A percentile compares a stretch with the other conserved stretches of the same genome.
These are phyloP conservation scores for Aurantiochytrium sp. DNA, from an alignment of 108 stramenopile genomes.

Conservation along the genomic window DNA sequence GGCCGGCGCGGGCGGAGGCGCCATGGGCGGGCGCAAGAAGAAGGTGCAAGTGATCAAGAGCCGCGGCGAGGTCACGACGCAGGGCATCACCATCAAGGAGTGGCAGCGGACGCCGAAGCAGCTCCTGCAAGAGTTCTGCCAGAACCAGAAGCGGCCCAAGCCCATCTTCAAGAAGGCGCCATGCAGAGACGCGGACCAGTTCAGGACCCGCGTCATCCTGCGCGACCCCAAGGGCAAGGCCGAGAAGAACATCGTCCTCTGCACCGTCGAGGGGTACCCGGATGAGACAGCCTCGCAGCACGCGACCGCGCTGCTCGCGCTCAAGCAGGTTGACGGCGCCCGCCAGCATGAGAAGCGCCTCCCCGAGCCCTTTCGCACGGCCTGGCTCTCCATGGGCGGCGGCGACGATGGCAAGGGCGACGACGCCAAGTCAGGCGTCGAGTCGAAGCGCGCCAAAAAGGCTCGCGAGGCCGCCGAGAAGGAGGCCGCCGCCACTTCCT, in stretches of 20 bases:
- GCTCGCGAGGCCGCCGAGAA: background rate
- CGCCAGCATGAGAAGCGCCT: slow-evolving; percentile 81
- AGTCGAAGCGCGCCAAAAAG: background rate
- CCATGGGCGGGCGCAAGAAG: background rate
- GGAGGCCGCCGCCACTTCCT: background rate
- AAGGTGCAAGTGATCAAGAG: slow-evolving; percentile 2
- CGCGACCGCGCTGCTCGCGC: slow-evolving; percentile 76
- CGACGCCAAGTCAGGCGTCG: background rate
- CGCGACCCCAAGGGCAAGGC: slow-evolving; percentile 63
- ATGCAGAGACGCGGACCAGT: slow-evolving; percentile 2
- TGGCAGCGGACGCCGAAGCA: slow-evolving; percentile 77
- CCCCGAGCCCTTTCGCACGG: slow-evolving; percentile 81
- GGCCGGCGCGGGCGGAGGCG: no score
- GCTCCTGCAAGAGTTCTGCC: slow-evolving; percentile 65
- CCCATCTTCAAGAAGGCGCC: slow-evolving; percentile 52
- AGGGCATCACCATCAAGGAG: slow-evolving; percentile 70
- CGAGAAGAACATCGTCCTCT: slow-evolving; percentile 70
- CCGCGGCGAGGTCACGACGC: slow-evolving; percentile 53
- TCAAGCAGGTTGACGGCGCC: slow-evolving; percentile 68
- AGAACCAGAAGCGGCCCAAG: slow-evolving; percentile 61
- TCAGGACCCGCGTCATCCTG: slow-evolving; percentile 63
- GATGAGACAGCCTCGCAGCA: slow-evolving; percentile 78
- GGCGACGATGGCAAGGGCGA: background rate
- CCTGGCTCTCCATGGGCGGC: slow-evolving; percentile 58
- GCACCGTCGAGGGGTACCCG: slow-evolving; percentile 57